Percentiles rank a stretch among this genome's conserved stretches.
phyloP scores from a whole-genome alignment of 805 yeast genomes.

The Hyphopichia homilentoma region DNA sequence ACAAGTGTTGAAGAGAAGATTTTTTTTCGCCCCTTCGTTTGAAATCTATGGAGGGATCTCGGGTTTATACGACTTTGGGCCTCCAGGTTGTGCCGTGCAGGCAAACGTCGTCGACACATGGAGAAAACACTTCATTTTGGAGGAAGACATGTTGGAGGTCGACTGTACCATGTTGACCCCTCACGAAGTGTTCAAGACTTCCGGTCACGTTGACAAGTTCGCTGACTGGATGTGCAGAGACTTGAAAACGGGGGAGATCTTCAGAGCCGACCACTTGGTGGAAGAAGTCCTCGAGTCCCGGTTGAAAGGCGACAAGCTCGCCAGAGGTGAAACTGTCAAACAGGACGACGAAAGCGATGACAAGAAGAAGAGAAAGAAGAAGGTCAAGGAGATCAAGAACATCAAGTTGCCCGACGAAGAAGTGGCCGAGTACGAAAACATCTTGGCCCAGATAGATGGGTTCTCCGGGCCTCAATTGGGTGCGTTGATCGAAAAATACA shows the following conservation, averaged over 20 bases:
- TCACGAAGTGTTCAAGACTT: slow-evolving; percentile 93
- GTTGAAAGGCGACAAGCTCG: slow-evolving; percentile 94
- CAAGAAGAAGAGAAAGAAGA: slow-evolving; percentile 73
- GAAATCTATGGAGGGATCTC: slow-evolving; percentile 98
- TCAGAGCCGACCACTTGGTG: slow-evolving; percentile 96
- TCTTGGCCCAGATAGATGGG: slow-evolving; percentile 93
- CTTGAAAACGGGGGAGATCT: slow-evolving; percentile 92
- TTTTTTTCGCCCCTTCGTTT: slow-evolving; percentile 96
- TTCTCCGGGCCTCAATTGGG: slow-evolving; percentile 92
- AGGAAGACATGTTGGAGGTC: slow-evolving; percentile 98
- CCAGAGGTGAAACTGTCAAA: slow-evolving; percentile 70
- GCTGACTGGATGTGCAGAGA: slow-evolving; percentile 99
- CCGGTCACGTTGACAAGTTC: slow-evolving; percentile 98
- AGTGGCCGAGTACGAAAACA: slow-evolving; percentile 76
- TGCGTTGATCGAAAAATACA: slow-evolving; percentile 74
- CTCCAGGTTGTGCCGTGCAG: slow-evolving; percentile 98
- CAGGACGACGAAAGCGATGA: slow-evolving; percentile 61
- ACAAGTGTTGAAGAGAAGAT: slow-evolving; percentile 88
- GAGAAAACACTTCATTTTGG: slow-evolving; percentile 96
- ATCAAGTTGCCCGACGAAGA: slow-evolving; percentile 78
- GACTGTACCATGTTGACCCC: slow-evolving; percentile 98
- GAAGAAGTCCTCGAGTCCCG: slow-evolving; percentile 97
- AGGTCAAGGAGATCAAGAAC: slow-evolving; percentile 92
- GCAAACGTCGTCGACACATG: slow-evolving; percentile 92
- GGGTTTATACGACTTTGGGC: slow-evolving; percentile 97